Conservation (phyloP, 352 stramenopile genomes). For the Pythium aphanidermatum region DNA sequence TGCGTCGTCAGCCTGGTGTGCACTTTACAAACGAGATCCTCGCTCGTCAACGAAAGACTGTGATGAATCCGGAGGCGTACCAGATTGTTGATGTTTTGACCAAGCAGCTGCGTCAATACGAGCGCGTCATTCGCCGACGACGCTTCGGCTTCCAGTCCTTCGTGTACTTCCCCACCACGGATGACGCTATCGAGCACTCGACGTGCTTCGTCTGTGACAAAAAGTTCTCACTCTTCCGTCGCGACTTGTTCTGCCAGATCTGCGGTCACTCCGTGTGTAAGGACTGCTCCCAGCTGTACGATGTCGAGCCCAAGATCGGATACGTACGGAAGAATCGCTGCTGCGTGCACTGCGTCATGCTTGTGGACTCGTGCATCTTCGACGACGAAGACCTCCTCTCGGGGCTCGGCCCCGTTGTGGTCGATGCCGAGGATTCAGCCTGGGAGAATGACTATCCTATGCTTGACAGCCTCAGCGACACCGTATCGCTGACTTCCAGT, state of each 20-base stretch:
- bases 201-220: slow-evolving; percentile 46
- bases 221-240: slow-evolving; percentile 30
- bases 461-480: slow-evolving; percentile 22
- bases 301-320: slow-evolving; percentile 37
- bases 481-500: slow-evolving; percentile 16
- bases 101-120: slow-evolving; percentile 39
- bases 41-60: slow-evolving; percentile 18
- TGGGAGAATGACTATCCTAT: slow-evolving; percentile 23
- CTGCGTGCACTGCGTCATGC: slow-evolving; percentile 43
- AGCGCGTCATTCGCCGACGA: slow-evolving; percentile 42
- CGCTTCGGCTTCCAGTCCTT: slow-evolving; percentile 59
- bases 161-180: slow-evolving; percentile 41
- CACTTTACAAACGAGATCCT: slow-evolving; percentile 7
- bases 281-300: slow-evolving; percentile 46
- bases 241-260: slow-evolving; percentile 43
- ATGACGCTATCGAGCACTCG: slow-evolving; percentile 8
- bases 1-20: slow-evolving; percentile 1
- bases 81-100: slow-evolving; percentile 33
- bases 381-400: slow-evolving; percentile 44
- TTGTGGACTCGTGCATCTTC: slow-evolving; percentile 44
- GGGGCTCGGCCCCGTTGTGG: slow-evolving; percentile 34
- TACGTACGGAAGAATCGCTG: slow-evolving; percentile 39
- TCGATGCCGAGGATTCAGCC: slow-evolving; percentile 27
- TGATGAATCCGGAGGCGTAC: slow-evolving; percentile 39
- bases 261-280: slow-evolving; percentile 43